Conservation (phyloP, 345 rosid genomes). For the Gossypium sturtianum region DNA sequence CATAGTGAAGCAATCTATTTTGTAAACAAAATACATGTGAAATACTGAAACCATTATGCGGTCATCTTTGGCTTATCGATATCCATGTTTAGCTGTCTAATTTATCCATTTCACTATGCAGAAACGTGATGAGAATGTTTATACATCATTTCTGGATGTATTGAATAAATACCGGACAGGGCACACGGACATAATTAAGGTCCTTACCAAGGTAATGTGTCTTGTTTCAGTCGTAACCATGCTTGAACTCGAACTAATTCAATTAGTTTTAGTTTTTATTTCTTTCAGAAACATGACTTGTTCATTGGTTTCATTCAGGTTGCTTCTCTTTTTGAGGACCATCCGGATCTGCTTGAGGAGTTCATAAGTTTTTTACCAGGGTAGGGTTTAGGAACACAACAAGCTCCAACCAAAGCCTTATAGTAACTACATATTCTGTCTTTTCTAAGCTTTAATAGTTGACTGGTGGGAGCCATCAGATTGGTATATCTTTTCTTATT, state of each 20-base stretch:
- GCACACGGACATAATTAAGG: conserved; percentile 85
- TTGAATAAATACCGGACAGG: conserved; percentile 83
- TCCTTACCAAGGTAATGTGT: conserved; percentile 63
- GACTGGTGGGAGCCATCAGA: too few species aligned
- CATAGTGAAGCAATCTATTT: conserved; percentile 70
- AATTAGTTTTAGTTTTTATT: too few species aligned
- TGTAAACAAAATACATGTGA: conserved; percentile 83
- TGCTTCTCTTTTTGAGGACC: conserved; percentile 68
- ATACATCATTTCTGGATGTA: conserved; percentile 77
- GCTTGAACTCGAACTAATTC: too few species aligned
- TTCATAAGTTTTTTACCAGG: conserved; percentile 69
- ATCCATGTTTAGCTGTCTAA: conserved; percentile 1
- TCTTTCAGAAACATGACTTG: background rate
- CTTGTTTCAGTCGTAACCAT: background rate
- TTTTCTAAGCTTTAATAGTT: too few species aligned
- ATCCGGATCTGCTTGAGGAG: conserved; percentile 81
- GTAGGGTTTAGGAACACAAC: too few species aligned
- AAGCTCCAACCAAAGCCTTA: too few species aligned
- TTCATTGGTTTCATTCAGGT: conserved; percentile 42
- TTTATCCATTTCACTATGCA: conserved; percentile 30
- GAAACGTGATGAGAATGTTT: conserved; percentile 87
- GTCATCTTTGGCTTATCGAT: conserved; percentile 5
- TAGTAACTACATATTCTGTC: too few species aligned
- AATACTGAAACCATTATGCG: background rate
- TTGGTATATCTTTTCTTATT: too few species aligned